Evolutionary conservation across 768 basidiomycete species (phyloP), one percentile per base, ranked within the genome.

Genomic region (Sutorius australiensis): DNA sequence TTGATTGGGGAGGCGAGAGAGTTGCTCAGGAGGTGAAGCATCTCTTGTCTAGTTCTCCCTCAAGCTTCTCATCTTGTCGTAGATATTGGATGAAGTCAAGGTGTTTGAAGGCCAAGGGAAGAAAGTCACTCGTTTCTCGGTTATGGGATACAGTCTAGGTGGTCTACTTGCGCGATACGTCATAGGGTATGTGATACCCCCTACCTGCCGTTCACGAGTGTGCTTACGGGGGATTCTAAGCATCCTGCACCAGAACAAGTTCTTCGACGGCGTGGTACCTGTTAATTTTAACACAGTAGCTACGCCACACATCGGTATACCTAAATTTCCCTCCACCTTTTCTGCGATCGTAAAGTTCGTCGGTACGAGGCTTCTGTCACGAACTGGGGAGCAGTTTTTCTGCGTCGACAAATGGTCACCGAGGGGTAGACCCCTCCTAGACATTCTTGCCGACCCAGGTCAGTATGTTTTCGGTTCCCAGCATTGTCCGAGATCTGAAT

Each of bases 241-340:
- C 3, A 79, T 89, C 41, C 72, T 92, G 30, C 71, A 82, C 52
- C 83, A 86, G 50, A 77, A 77, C 42, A 75, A 76, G 7, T 91
- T 93, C 73, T 95, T 95, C 62, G 75, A 84, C 2, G 71, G 73
- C 2, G 77, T 92, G 39, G 69, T 72, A 28, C 89, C 92, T 1
- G 77, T 89, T 49, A 92, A 91, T 67, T 95, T 94, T 67, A 82
- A 81, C 49, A 90, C 92, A 0, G 71, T 94, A 46, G 89, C 92
- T 37, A 90, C 92, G 0, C 92, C 92, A 2, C 86, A 91, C 56
- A 75, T 92, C 37, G 92, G 92, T 13, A 77, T 92, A 7, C 83
- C 82, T 5, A 73, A 74, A 61, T 85, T 86, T 56, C 76, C 78
- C 27, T 81, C 83, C 3, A 68, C 86, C 32, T 63, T 84, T 38